Evolutionary conservation across 441 rosid species (phyloP).

Genomic region (Jatropha podagrica): DNA sequence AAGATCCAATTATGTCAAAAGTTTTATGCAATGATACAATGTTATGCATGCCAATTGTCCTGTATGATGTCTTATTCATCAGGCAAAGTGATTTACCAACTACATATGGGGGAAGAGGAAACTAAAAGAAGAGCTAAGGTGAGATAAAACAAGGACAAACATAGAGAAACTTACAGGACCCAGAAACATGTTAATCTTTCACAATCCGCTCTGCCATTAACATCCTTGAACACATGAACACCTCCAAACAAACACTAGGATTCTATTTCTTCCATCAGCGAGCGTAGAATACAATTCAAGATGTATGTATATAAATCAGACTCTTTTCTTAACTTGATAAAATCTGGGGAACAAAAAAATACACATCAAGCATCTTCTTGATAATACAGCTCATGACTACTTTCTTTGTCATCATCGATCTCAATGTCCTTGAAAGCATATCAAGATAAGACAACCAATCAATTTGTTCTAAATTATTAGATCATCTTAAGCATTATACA

Average conservation of each 20-base stretch:
- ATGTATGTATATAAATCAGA: background rate
- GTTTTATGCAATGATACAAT: background rate
- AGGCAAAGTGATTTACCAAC: background rate
- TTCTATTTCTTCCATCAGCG: constrained; percentile 8
- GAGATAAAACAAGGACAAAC: background rate
- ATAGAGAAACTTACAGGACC: background rate
- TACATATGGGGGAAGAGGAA: background rate
- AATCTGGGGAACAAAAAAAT: background rate
- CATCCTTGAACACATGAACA: constrained; percentile 8
- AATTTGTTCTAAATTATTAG: background rate
- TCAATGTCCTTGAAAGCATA: background rate
- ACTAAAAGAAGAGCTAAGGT: background rate
- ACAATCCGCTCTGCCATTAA: background rate
- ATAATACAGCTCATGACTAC: too few relatives aligned
- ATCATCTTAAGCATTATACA: background rate
- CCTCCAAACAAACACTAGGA: constrained; percentile 14
- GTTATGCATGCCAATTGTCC: background rate
- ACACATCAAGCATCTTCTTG: background rate
- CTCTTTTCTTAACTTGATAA: background rate
- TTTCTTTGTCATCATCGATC: background rate
- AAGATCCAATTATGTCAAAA: background rate
- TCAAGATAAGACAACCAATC: too few relatives aligned
- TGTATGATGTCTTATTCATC: background rate
- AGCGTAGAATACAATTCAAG: constrained; percentile 9
- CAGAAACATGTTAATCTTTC: constrained; percentile 5